A percentile compares a stretch with the other conserved stretches of the same genome.
Conservation (phyloP, 345 rosid genomes). For the Moricandia moricandioides region DNA sequence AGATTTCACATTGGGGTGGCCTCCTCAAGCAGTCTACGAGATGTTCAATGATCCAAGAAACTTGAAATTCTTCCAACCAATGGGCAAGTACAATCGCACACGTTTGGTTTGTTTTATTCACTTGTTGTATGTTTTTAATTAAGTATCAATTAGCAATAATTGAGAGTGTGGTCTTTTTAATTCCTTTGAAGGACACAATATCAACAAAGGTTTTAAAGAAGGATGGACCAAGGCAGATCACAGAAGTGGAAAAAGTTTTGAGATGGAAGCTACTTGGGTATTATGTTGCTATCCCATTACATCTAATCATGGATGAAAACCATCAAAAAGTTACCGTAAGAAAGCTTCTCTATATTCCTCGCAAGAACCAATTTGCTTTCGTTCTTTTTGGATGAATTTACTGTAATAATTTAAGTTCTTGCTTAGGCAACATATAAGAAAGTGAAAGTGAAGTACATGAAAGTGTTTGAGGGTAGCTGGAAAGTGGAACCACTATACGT, state of each 20-base stretch:
- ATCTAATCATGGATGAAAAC: constrained; percentile 70
- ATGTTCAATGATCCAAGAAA: constrained; percentile 22
- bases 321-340: constrained; percentile 55
- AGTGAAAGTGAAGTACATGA: too few relatives aligned
- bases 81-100: neutral
- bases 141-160: neutral
- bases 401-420: neutral
- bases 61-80: neutral
- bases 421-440: constrained; percentile 46
- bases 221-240: constrained; percentile 73
- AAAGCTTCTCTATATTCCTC: neutral
- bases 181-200: constrained; percentile 49
- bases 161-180: neutral
- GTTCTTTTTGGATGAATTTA: neutral
- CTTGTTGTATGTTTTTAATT: neutral
- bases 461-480: too few relatives aligned
- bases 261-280: constrained; percentile 72
- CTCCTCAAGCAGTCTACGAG: constrained; percentile 8
- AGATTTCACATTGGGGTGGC: constrained; percentile 9
- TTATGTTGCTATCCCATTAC: constrained; percentile 62
- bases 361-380: neutral
- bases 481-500: too few relatives aligned
- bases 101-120: constrained; percentile 15
- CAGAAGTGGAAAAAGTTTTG: constrained; percentile 66
- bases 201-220: constrained; percentile 59